Evolutionary conservation across 192 early-diverging fungal genomes (phyloP).

Genomic region (Gryganskiella cystojenkinii): DNA sequence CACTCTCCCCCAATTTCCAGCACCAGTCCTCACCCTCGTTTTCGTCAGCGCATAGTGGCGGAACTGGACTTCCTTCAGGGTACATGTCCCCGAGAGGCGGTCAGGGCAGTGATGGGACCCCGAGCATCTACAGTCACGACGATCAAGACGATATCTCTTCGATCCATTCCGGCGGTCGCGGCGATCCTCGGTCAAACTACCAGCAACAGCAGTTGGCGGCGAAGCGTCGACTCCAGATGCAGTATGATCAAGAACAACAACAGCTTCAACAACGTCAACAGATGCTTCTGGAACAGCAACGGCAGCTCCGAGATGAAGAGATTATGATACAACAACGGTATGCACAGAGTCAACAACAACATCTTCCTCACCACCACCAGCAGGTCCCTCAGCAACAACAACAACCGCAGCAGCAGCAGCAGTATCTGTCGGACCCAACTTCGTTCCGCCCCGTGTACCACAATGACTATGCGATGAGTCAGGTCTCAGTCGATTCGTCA

Average conservation of each 20-base stretch:
- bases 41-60: neutral
- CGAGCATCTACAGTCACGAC: slow-evolving; percentile 24
- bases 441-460: neutral
- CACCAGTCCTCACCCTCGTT: neutral
- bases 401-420: slow-evolving; percentile 20
- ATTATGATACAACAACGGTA: slow-evolving; percentile 10
- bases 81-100: neutral
- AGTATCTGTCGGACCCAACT: neutral
- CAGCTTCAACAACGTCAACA: slow-evolving; percentile 16
- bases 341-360: neutral
- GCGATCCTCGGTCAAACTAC: too few relatives aligned
- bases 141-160: slow-evolving; percentile 28
- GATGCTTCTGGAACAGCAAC: slow-evolving; percentile 17
- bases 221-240: slow-evolving; percentile 39
- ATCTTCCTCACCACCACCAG: slow-evolving; percentile 20
- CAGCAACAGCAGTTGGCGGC: slow-evolving; percentile 15
- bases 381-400: slow-evolving; percentile 18
- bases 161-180: slow-evolving; percentile 4
- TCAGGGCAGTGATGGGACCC: slow-evolving; percentile 19
- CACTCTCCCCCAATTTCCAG: slow-evolving; percentile 20
- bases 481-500: slow-evolving; percentile 5
- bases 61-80: too few relatives aligned
- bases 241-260: slow-evolving; percentile 19
- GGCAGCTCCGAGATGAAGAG: slow-evolving; percentile 26
- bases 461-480: slow-evolving; percentile 12